These are phyloP conservation scores for Buddleja alternifolia DNA, from an alignment of 257 asterid genomes.

Conservation along the genomic window DNA sequence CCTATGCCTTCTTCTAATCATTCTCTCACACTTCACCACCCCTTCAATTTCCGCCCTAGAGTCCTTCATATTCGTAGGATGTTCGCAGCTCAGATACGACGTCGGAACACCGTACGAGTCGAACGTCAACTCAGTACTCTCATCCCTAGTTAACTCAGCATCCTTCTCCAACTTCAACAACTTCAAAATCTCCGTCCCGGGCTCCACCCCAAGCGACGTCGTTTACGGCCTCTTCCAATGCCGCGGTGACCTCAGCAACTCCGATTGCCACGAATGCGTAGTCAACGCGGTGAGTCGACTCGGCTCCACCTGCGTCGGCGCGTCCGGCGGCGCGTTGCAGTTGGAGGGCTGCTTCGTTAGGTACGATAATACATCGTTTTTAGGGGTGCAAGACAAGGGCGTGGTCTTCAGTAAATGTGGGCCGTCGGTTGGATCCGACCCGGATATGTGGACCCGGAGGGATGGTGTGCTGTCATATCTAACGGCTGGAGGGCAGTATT, in stretches of 20 bases:
- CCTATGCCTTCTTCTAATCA: background rate
- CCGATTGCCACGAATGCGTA: slow-evolving; percentile 64
- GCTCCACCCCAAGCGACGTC: slow-evolving; percentile 49
- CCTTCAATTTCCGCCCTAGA: slow-evolving; percentile 36
- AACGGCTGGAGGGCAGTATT: slow-evolving; percentile 60
- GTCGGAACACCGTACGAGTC: slow-evolving; percentile 63
- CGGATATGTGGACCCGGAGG: slow-evolving; percentile 46
- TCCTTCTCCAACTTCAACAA: slow-evolving; percentile 58
- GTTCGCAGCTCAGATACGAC: slow-evolving; percentile 63
- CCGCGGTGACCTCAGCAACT: slow-evolving; percentile 66
- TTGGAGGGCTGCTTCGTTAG: slow-evolving; percentile 74
- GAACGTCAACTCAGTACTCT: slow-evolving; percentile 65
- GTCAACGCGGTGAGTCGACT: slow-evolving; percentile 56
- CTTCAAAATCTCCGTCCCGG: slow-evolving; percentile 70
- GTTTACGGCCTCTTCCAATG: slow-evolving; percentile 83
- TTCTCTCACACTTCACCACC: slow-evolving; percentile 7
- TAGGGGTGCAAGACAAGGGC: slow-evolving; percentile 70
- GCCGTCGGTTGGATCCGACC: slow-evolving; percentile 44
- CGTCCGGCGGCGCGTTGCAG: slow-evolving; percentile 83
- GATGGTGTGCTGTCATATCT: slow-evolving; percentile 61
- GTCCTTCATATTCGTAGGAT: slow-evolving; percentile 63
- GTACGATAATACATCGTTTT: slow-evolving; percentile 65
- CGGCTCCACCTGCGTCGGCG: slow-evolving; percentile 53
- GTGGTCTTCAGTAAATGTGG: slow-evolving; percentile 64
- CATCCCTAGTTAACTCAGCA: slow-evolving; percentile 74